Base-by-base conservation (phyloP, 805 yeast species). In the Wickerhamiella spandovensis region DNA sequence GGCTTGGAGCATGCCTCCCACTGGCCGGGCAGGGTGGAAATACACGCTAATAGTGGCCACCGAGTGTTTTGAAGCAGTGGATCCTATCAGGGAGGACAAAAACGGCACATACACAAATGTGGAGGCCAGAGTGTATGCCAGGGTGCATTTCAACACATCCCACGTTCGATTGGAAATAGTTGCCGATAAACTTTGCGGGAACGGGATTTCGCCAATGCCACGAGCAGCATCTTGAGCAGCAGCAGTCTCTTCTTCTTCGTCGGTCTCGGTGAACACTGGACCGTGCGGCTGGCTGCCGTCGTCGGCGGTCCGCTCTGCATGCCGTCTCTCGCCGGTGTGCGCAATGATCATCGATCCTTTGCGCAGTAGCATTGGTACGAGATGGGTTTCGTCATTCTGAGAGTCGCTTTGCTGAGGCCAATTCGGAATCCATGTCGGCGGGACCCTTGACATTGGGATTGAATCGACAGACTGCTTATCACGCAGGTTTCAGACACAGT, bases 1-100 rank as follows among this genome's bases (percentile, higher is more conserved):
- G 12, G 88, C 79, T 60, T 85, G 87, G 53, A 79, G 74, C 90
- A 85, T 85, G 18, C 85, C 77, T 0, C 95, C 95, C 51, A 77
- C 75, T 0, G 92, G 74, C 46, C 95, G 65, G 1, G 89, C 75
- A 0, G 95, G 87, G 60, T 85, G 92, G 69, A 86, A 85, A 64
- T 86, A 86, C 2, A 85, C 92, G 1, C 85, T 82, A 9, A 82
- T 82, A 0, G 95, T 86, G 38, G 94, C 87, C 2, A 82, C 79
- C 55, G 84, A 74, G 67, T 85, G 95, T 62, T 85, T 85, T 10
- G 83, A 78, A 64, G 83, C 89, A 23, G 84, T 72, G 35, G 66
- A 62, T 0, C 94, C 94, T 43, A 84, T 61, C 1, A 78, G 53
- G 10, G 79, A 72, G 2, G 65, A 51, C 15, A 60, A 46, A 32